Evolutionary conservation across 805 yeast genomes (phyloP), one percentile per base, ranked within the genome.

Genomic region (Nakazawaea wyomingensis): DNA sequence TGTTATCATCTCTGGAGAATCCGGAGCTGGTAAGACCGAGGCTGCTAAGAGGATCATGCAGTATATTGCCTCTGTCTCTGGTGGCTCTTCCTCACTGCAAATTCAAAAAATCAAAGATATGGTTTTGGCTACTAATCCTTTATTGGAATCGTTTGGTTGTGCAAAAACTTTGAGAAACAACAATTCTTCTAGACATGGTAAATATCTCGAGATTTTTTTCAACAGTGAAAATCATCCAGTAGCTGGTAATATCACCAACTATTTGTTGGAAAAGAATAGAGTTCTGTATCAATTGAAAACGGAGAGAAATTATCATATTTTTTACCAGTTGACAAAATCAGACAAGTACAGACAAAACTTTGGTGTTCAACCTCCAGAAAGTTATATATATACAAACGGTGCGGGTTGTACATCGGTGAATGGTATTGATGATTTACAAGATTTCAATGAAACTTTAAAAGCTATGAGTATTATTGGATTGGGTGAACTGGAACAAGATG

Each of bases 21-120:
- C 96, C 1, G 98, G 98, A 49, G 98, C 98, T 4, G 98, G 98
- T 39, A 91, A 91, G 60, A 91, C 98, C 4, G 98, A 91, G 66
- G 97, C 97, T 18, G 97, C 98, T 33, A 91, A 91, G 69, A 80
- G 95, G 61, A 90, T 91, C 63, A 91, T 91, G 98, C 97, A 91
- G 65, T 91, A 91, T 61, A 84, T 91, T 53, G 89, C 97, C 29
- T 80, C 90, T 19, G 96, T 89, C 3, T 82, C 93, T 2, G 95
- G 90, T 10, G 72, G 79, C 13, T 61, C 72, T 6, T 72, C 84
- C 17, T 74, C 84, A 26, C 71, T 70, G n/a, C 77, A 78, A 14
- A 91, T 93, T 55, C 80, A 85, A 48, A 81, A 80, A 56, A 90
- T 91, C 64, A 93, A 90, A 62, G 97, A 93, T 57, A 93, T 93